phyloP scores from a whole-genome alignment of 129 eudicot genomes.

The Oenanthe sinensis region DNA sequence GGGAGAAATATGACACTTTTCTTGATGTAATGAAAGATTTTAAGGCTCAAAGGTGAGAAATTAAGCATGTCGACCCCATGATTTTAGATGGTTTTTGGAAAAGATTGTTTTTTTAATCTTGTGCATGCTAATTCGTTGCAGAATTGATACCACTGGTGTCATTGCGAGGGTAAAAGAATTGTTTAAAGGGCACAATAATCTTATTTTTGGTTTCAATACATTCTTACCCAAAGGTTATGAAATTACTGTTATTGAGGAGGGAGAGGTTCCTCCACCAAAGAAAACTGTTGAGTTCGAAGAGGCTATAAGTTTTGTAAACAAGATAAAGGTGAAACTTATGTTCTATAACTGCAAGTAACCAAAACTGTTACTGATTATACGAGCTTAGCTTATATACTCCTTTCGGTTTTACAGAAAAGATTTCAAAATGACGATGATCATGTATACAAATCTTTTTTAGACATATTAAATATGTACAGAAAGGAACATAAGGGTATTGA shows the following conservation, averaged over 20 bases:
- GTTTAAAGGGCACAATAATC: conserved; percentile 81
- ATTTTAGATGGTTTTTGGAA: neutral
- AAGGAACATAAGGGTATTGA: conserved; percentile 78
- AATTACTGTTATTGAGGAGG: conserved; percentile 76
- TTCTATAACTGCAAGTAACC: conserved; percentile 4
- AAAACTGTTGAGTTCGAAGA: conserved; percentile 85
- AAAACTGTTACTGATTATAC: neutral
- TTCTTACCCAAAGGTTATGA: conserved; percentile 96
- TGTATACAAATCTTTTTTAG: conserved; percentile 77
- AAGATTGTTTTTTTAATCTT: neutral
- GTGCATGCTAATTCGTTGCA: conserved; percentile 29
- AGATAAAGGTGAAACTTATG: conserved; percentile 68
- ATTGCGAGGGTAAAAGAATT: conserved; percentile 88
- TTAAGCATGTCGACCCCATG: conserved; percentile 1
- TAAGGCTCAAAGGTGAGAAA: conserved; percentile 76
- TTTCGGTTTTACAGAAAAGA: conserved; percentile 46
- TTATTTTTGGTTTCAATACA: conserved; percentile 86
- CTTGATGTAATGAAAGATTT: conserved; percentile 90
- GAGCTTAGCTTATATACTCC: neutral
- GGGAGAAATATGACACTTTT: conserved; percentile 80
- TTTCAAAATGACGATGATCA: conserved; percentile 78
- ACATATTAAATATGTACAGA: conserved; percentile 82
- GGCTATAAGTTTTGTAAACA: conserved; percentile 92
- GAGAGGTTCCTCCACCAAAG: conserved; percentile 77
- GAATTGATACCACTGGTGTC: conserved; percentile 93